A percentile compares a stretch with the other conserved stretches of the same genome.
These are phyloP conservation scores for Globisporangium cederbergense DNA, from an alignment of 352 stramenopile species.

Conservation along the genomic window DNA sequence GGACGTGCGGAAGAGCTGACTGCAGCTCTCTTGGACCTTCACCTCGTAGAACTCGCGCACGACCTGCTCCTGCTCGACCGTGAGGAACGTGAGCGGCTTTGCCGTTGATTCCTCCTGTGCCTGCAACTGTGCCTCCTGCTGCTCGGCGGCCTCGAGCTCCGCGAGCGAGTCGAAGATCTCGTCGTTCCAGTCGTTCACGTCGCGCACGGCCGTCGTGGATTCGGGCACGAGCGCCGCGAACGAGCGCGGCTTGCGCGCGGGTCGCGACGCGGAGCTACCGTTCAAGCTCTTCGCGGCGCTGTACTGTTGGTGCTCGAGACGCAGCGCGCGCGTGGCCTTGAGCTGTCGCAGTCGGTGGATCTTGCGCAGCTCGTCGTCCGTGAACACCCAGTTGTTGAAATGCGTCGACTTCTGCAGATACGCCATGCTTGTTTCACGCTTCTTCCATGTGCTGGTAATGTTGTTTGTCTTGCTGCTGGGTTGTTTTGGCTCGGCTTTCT, in stretches of 20 bases:
- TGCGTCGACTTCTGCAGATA: slow-evolving; percentile 84
- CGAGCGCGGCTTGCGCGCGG: slow-evolving; percentile 60
- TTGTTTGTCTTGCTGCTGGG: too few species aligned
- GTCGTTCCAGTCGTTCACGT: slow-evolving; percentile 79
- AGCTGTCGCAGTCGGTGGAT: slow-evolving; percentile 60
- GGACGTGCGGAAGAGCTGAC: slow-evolving; percentile 78
- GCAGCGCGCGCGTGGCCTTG: slow-evolving; percentile 58
- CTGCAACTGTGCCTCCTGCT: slow-evolving; percentile 59
- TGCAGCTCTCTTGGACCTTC: slow-evolving; percentile 85
- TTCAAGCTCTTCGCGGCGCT: slow-evolving; percentile 24
- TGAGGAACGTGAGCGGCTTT: slow-evolving; percentile 58
- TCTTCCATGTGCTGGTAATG: background rate
- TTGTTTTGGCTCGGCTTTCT: background rate
- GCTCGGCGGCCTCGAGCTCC: slow-evolving; percentile 34
- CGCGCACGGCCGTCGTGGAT: slow-evolving; percentile 54
- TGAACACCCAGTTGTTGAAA: slow-evolving; percentile 90
- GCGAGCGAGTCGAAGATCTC: slow-evolving; percentile 31
- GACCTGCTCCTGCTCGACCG: slow-evolving; percentile 54
- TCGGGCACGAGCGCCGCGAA: slow-evolving; percentile 72
- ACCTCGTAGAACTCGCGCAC: slow-evolving; percentile 74
- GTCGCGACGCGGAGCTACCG: slow-evolving; percentile 16
- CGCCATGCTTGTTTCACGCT: slow-evolving; percentile 39
- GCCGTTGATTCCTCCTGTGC: slow-evolving; percentile 15
- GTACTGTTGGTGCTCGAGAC: slow-evolving; percentile 52
- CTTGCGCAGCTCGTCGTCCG: slow-evolving; percentile 47